Conservation (phyloP, 257 asterid species). For the Plantago elongata region DNA sequence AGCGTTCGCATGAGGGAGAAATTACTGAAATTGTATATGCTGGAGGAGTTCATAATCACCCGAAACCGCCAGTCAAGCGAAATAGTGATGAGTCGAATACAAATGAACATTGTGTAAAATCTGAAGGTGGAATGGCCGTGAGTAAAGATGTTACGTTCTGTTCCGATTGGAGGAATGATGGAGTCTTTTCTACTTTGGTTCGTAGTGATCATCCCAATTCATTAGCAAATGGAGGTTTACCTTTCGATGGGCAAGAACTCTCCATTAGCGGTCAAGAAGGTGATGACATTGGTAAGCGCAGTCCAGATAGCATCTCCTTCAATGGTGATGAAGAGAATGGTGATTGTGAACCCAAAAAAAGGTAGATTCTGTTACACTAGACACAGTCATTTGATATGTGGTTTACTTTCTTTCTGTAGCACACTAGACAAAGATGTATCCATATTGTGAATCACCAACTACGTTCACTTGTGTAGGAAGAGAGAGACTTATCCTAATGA, state of each 20-base stretch:
- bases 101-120: conserved; percentile 18
- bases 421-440: neutral
- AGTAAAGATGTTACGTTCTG: conserved; percentile 11
- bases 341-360: conserved; percentile 51
- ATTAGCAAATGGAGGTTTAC: conserved; percentile 19
- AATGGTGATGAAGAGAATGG: conserved; percentile 35
- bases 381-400: neutral
- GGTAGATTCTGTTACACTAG: conserved; percentile 29
- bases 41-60: conserved; percentile 70
- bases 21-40: conserved; percentile 57
- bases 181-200: conserved; percentile 20
- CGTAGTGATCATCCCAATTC: conserved; percentile 27
- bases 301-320: conserved; percentile 39
- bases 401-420: neutral
- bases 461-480: conserved; percentile 36
- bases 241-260: conserved; percentile 29
- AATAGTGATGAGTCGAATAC: conserved; percentile 24
- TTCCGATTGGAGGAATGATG: conserved; percentile 31
- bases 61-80: conserved; percentile 36
- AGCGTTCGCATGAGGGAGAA: conserved; percentile 53
- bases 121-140: conserved; percentile 19
- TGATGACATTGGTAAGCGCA: conserved; percentile 35
- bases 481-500: conserved; percentile 41
- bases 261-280: conserved; percentile 29
- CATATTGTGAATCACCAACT: neutral